Evolutionary conservation across 805 yeast genomes (phyloP).

Genomic region (Wickerhamomyces pijperi): DNA sequence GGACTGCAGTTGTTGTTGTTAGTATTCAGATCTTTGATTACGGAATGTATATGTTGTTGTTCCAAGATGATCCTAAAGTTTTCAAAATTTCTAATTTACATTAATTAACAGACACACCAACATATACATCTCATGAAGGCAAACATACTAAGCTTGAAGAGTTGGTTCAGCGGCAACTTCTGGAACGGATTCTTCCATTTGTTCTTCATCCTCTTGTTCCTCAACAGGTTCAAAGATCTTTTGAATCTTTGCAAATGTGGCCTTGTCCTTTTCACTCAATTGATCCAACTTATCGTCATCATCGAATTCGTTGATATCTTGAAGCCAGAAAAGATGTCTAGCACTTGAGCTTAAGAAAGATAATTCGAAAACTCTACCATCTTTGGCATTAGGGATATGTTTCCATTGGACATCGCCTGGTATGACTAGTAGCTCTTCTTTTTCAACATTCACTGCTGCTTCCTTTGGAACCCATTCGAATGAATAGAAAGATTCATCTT

Average conservation of each 20-base stretch:
- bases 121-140: not conserved
- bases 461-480: conserved; percentile 67
- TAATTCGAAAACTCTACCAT: conserved; percentile 70
- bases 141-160: not conserved
- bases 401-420: conserved; percentile 83
- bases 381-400: conserved; percentile 53
- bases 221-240: conserved; percentile 34
- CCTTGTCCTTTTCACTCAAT: conserved; percentile 48
- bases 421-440: conserved; percentile 58
- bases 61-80: too few relatives aligned
- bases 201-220: conserved; percentile 26
- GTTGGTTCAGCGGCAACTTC: not conserved
- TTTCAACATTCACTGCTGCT: conserved; percentile 30
- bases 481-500: conserved; percentile 61
- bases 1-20: conserved; percentile 7
- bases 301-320: conserved; percentile 54
- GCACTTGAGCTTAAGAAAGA: conserved; percentile 56
- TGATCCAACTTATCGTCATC: conserved; percentile 34
- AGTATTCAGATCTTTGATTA: conserved; percentile 1
- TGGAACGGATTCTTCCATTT: conserved; percentile 10
- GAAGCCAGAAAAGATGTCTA: conserved; percentile 56
- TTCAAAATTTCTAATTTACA: conserved; percentile 3
- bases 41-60: too few relatives aligned
- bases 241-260: conserved; percentile 34
- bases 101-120: not conserved